Percentiles rank a stretch among this genome's conserved stretches.
Evolutionary conservation across 805 yeast species (phyloP).

Genomic region (Kodamaea nitidulidarum): DNA sequence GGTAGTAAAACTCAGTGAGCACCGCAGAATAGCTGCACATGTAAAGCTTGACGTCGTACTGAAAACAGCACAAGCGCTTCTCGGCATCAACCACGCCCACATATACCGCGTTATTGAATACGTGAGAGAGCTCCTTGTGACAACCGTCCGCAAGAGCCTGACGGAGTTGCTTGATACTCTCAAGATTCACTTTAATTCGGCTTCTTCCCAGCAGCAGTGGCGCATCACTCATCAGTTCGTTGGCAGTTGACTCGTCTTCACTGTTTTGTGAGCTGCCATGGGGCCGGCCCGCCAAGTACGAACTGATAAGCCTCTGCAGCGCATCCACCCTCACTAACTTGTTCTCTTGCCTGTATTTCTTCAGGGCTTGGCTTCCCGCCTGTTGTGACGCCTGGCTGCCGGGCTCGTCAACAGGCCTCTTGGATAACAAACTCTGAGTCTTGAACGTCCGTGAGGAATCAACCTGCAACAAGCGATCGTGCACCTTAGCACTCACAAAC

Average conservation of each 20-base stretch:
- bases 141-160: slow-evolving; percentile 43
- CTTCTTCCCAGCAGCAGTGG: background rate
- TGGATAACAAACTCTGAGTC: slow-evolving; percentile 35
- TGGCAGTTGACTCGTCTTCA: too few relatives aligned
- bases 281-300: slow-evolving; percentile 9
- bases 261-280: too few relatives aligned
- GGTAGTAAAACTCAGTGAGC: slow-evolving; percentile 71
- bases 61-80: slow-evolving; percentile 75
- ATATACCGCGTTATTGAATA: slow-evolving; percentile 65
- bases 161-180: slow-evolving; percentile 57
- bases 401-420: slow-evolving; percentile 2
- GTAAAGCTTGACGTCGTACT: slow-evolving; percentile 71
- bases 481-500: slow-evolving; percentile 46
- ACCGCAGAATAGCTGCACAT: slow-evolving; percentile 77
- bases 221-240: background rate
- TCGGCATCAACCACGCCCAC: slow-evolving; percentile 79
- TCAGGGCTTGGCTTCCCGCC: slow-evolving; percentile 12
- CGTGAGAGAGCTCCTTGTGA: slow-evolving; percentile 55
- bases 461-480: slow-evolving; percentile 46
- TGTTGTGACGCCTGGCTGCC: too few relatives aligned
- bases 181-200: slow-evolving; percentile 44
- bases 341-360: slow-evolving; percentile 51
- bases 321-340: slow-evolving; percentile 70
- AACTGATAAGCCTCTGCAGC: slow-evolving; percentile 43
- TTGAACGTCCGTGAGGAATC: slow-evolving; percentile 69